Evolutionary conservation across 2,329 filamentous ascomycete genomes (phyloP), one percentile per base, ranked within the genome.

Genomic region (Xylariaceae sp.): DNA sequence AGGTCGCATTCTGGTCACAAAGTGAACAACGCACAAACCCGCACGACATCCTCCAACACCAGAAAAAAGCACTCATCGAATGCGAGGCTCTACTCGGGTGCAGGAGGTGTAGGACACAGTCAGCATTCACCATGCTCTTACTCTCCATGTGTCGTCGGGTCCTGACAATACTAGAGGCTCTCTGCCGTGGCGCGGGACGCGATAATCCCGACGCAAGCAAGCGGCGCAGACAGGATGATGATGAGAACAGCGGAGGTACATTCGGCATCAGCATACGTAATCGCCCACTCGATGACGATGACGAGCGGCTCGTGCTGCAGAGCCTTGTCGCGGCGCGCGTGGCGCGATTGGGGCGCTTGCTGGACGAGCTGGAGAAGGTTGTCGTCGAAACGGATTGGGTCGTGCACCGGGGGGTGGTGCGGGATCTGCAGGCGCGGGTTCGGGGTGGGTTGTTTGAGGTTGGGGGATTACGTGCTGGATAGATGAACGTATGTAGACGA

Each of bases 221-320:
- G 52, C 47, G 58, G 39, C 39, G 49, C 3, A 63, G 58, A 59
- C 10, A 34, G 35, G 41, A 23, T 8, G 45, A 18, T 2, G 54
- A 61, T 39, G 61, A 61, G 2, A 58, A 53, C 35, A 23, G 58
- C 15, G 61, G 63, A 47, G 17, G 17, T 17, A 17, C 17, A 2
- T 64, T 62, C 37, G 60, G 62, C 13, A 64, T 64, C 55, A 61
- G 55, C 47, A 61, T 64, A 53, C 61, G 60, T 30, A 60, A 64
- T 15, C 51, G 61, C 30, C 63, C 58, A 44, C 53, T 64, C 3
- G 63, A 64, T 35, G 63, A 64, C 7, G 63, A 64, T 5, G 63
- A 64, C 37, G 63, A 64, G 56, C 55, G 56, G 37, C 61, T 64
- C 3, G 63, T 64, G 17, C 37, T 64, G 10, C 61, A 64, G 53